These are phyloP conservation scores for Polytrichum commune DNA, from an alignment of 225 moss, liverwort and hornwort species.

Conservation along the genomic window DNA sequence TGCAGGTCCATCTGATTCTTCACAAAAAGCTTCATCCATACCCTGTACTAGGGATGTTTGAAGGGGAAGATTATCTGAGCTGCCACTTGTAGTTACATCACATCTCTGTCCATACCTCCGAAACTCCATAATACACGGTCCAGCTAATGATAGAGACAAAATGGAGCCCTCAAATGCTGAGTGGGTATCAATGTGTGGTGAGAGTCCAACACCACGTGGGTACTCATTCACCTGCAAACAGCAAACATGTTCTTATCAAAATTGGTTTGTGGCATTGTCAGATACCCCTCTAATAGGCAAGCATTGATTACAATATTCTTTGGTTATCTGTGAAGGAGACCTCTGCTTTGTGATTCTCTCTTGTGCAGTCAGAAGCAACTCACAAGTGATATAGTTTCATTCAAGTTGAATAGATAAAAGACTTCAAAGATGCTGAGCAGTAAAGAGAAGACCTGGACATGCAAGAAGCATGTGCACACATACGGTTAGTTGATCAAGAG, in stretches of 20 bases:
- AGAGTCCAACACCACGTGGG: slow-evolving; percentile 92
- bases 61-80: slow-evolving; percentile 2
- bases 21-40: slow-evolving; percentile 17
- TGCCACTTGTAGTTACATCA: slow-evolving; percentile 14
- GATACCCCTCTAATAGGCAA: too few species aligned
- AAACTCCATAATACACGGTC: slow-evolving; percentile 94
- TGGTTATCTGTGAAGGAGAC: too few species aligned
- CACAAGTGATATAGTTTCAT: too few species aligned
- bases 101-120: slow-evolving; percentile 48
- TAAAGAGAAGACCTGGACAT: slow-evolving; percentile 4
- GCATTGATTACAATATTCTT: too few species aligned
- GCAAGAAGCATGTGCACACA: slow-evolving; percentile 26
- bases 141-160: slow-evolving; percentile 80
- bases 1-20: slow-evolving; percentile 17
- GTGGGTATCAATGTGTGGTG: slow-evolving; percentile 97
- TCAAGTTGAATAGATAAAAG: too few species aligned
- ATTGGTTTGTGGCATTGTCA: too few species aligned
- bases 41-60: slow-evolving; percentile 11
- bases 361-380: too few species aligned
- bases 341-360: too few species aligned
- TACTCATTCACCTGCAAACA: slow-evolving; percentile 85
- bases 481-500: slow-evolving; percentile 96
- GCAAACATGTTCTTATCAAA: too few species aligned
- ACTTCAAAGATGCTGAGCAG: not conserved
- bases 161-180: slow-evolving; percentile 97